Base-by-base conservation (phyloP, 2,329 filamentous ascomycete genomes). In the Fusarium sp. region DNA sequence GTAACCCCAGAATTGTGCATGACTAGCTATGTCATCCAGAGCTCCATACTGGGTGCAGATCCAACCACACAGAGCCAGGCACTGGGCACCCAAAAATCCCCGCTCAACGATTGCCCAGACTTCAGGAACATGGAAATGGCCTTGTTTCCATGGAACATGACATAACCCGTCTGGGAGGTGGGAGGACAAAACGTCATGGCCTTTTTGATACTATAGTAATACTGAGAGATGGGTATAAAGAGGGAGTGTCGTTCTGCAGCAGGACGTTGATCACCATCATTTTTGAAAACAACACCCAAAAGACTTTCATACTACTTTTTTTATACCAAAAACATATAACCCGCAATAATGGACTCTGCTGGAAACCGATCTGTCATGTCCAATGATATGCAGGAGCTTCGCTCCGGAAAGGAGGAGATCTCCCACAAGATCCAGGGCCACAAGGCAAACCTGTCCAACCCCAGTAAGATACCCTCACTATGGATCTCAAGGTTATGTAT, bases 391-490 rank as follows among this genome's bases (percentile, higher is more conserved):
- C 74, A 81, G 68, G 80, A 82, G 71, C 72, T 81, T 55, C 61
- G 56, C 36, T 62, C 74, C 37, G 73, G 74, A 52, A 67, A 65
- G 62, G 74, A 76, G 46, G 70, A 74, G 31, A 62, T 71, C 60
- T 75, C 74, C 44, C 57, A 76, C 60, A 62, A 70, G 49, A 76
- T 76, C 55, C 71, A 70, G 67, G 82, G 82, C 15, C 81, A 84
- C 73, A 83, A 83, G 74, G 82, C 83, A 4, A 84, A 84, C 64
- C 66, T 84, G 18, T 77, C 78, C 57, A 84, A 84, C 62, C 81
- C 82, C 11, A 84, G 82, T 84, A 74, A 13, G 65, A 15, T 1
- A 3, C 23, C 3, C 10, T 3, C 8, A 41, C 33, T 34, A 12
- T 11, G 16, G 8, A 33, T 23, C 12, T 15, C 12, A n/a, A 11